Evolutionary conservation across 257 asterid genomes (phyloP), one percentile per base, ranked within the genome.

Genomic region (Plantago ovata): DNA sequence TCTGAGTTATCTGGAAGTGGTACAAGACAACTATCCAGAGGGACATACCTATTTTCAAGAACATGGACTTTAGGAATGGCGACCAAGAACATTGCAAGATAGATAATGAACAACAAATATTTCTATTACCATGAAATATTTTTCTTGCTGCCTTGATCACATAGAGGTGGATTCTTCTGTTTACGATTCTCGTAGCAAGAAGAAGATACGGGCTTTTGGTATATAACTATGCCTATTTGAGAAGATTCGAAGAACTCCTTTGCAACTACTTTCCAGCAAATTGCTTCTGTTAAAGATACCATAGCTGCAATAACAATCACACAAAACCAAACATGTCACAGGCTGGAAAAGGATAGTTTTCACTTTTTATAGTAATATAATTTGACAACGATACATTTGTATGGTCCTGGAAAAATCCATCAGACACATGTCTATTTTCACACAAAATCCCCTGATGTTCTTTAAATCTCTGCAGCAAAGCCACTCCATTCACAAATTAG

Each of bases 191-290:
- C 69, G 59, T 86, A 89, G 82, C 97, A 89, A 46, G 91, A 82
- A 54, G 95, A 70, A 38, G 94, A 69, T 43, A 70, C 53, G 2
- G 98, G 89, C 79, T 93, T 93, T 72, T 82, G 95, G 79, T 74
- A 93, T 48, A 93, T 75, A 63, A 79, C 97, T 54, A 86, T 44
- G 64, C 97, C 97, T 47, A 86, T 46, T 43, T 76, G 75, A 53
- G 86, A 70, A 59, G 71, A 44, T 42, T 63, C 63, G 32, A 56
- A 72, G 21, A 54, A 68, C 11, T 77, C 69, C 79, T 75, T 86
- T 39, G 70, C 74, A 64, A 81, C 95, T 58, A 70, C 70, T 56
- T 71, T 89, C 98, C 98, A 93, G 85, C 98, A 93, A 23, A 93
- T 68, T 48, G 89, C 65, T 67, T 86, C 86, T 9, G 98, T 84